phyloP scores from a whole-genome alignment of 768 basidiomycete species.

The Nidularia sp. region DNA sequence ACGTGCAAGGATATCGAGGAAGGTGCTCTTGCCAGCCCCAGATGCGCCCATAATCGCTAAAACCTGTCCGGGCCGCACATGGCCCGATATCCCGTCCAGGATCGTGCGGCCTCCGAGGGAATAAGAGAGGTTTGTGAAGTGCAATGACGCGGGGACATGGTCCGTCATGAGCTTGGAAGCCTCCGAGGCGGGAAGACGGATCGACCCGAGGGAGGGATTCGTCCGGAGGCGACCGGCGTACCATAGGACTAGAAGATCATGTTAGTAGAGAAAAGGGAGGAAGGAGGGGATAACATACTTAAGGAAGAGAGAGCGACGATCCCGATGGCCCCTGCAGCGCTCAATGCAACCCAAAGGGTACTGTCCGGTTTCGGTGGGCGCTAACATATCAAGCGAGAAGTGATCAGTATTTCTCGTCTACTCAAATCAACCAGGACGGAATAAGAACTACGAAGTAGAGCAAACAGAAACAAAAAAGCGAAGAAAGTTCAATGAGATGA shows the following conservation, averaged over 20 bases:
- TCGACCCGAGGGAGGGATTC: constrained; percentile 63
- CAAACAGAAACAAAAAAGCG: too few species aligned
- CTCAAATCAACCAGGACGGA: too few species aligned
- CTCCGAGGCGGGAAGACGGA: constrained; percentile 79
- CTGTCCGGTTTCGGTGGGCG: constrained; percentile 81
- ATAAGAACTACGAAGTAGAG: too few species aligned
- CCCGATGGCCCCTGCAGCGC: constrained; percentile 72
- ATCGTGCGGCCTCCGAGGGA: constrained; percentile 58
- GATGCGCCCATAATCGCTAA: constrained; percentile 98
- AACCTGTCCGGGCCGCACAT: constrained; percentile 83
- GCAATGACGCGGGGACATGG: constrained; percentile 91
- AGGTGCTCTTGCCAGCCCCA: constrained; percentile 93
- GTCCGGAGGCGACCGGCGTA: constrained; percentile 77
- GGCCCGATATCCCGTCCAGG: constrained; percentile 78
- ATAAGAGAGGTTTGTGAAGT: constrained; percentile 85
- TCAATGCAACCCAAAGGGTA: constrained; percentile 77
- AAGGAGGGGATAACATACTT: constrained; percentile 28
- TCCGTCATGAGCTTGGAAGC: constrained; percentile 85
- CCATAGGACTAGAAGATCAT: constrained; percentile 61
- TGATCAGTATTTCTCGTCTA: neutral
- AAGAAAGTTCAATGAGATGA: too few species aligned
- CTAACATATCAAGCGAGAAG: constrained; percentile 25
- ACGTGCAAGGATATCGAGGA: constrained; percentile 92
- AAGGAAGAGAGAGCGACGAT: constrained; percentile 69
- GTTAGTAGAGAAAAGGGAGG: neutral